phyloP scores from a whole-genome alignment of 2,329 filamentous ascomycete species.

The Fusarium floridanum region DNA sequence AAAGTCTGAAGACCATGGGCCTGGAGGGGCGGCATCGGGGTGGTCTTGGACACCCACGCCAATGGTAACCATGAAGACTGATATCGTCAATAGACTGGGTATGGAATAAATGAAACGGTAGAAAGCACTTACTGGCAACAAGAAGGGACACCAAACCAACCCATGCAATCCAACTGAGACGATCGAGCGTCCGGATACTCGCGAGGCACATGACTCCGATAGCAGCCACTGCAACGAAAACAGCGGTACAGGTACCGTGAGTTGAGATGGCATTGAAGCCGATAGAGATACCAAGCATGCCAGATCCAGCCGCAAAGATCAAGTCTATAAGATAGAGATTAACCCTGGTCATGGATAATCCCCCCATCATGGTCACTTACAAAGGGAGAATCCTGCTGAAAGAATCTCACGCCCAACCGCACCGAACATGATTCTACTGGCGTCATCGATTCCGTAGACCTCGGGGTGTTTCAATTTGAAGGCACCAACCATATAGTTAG shows the following conservation, averaged over 20 bases:
- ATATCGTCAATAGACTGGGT: background rate
- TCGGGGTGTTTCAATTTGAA: background rate
- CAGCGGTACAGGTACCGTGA: background rate
- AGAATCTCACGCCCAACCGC: background rate
- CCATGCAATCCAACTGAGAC: constrained; percentile 50
- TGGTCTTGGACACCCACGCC: constrained; percentile 49
- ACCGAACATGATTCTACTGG: background rate
- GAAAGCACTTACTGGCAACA: constrained; percentile 29
- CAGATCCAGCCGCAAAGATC: background rate
- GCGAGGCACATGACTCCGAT: background rate
- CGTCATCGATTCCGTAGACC: background rate
- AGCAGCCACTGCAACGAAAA: background rate
- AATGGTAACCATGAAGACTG: constrained; percentile 45
- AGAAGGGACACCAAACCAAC: constrained; percentile 47
- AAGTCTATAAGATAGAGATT: background rate
- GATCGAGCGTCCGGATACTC: constrained; percentile 45
- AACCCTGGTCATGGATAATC: too few relatives aligned
- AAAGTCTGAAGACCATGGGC: constrained; percentile 46
- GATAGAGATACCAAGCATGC: background rate
- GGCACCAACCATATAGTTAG: background rate
- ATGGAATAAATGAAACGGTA: background rate
- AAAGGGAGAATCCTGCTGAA: background rate
- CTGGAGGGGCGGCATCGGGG: constrained; percentile 41
- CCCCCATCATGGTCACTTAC: background rate
- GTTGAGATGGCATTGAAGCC: background rate